Base-by-base conservation (phyloP, 108 stramenopile genomes). In the Skeletonema menzelii region DNA sequence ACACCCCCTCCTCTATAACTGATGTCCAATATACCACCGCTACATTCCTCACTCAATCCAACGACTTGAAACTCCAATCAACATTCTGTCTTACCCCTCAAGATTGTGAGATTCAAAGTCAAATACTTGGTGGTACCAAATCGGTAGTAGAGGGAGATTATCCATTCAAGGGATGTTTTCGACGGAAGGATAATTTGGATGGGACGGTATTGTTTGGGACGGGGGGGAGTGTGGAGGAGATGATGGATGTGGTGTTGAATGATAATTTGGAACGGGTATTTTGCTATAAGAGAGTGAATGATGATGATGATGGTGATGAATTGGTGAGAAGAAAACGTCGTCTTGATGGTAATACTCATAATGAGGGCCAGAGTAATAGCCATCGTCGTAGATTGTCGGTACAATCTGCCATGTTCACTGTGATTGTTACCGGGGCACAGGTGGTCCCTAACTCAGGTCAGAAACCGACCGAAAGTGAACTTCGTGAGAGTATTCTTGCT, bases 231-330 rank as follows among this genome's bases (percentile, higher is more conserved):
- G 35, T 40, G 15, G 59, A 60, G 38, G 59, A 17, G 59, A 47
- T 60, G 44, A 60, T 60, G 59, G 59, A 47, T 37, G 30, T 60
- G 5, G 59, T 42, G 38, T 19, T 60, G 59, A 47, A 47, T 47
- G 59, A 60, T 11, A 47, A 60, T 37, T 60, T 53, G 49, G 49
- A 53, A 22, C 22, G 49, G 7, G 20, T 53, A 2, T 53, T 8
- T 53, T 53, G 49, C 24, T 53, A 53, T 53, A 10, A 53, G 22
- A 53, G 22, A 8, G 22, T 22, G 22, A 22, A 22, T 19, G 46
- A 4, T 24, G 22, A 10, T 6, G 49, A 22, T 1, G 49, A 22
- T 4, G 8, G 22, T 10, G 49, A n/a, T 53, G 22, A n/a, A 5
- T 53, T 53, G 22, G 22, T 37, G 11, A 22, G 49, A 17, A 13